Evolutionary conservation across 2,329 filamentous ascomycete species (phyloP), one percentile per base, ranked within the genome.

Genomic region (Aspergillus sp.): DNA sequence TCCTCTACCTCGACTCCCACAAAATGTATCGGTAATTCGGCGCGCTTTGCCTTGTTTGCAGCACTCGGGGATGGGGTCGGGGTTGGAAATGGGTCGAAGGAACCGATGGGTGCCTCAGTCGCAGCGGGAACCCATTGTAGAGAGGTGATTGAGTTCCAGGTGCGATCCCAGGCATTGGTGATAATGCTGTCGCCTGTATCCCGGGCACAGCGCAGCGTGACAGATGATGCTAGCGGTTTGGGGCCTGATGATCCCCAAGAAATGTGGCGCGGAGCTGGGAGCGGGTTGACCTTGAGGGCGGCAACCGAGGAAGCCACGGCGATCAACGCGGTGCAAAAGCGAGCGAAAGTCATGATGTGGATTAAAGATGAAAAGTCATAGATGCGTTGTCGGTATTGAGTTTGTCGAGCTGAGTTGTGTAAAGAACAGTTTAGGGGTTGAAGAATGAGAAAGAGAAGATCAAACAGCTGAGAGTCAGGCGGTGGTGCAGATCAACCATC

Each of bases 41-140:
- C 72, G 38, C 76, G 75, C 70, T 77, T 74, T 31, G 59, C 60
- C 57, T 75, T 76, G 19, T 30, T 54, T 15, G 54, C 30, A 55
- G 62, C 63, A 13, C 23, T 31, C 5, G 57, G 41, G 31, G 57
- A 48, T 15, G 71, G 64, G n/a, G 66, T 66, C 0, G 74, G 61
- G 19, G 79, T 82, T 5, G 84, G 85, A 70, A 86, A 87, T 0
- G 82, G 76, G 9, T 62, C 76, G 62, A 83, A 87, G 11, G 71
- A 74, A 3, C 81, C 74, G 50, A 84, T 80, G 0, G 84, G 84
- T 25, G 80, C 79, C 71, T 87, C 84, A 1, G 77, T 76, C 9
- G 83, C 84, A 41, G 80, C 78, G 2, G 85, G 84, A 11, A 81
- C 78, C 85, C 85, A 87, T 74, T 82, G 78, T 31, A 87, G 73